Base-by-base conservation (phyloP, 2,329 filamentous ascomycete genomes). In the Fusarium bactridioides region DNA sequence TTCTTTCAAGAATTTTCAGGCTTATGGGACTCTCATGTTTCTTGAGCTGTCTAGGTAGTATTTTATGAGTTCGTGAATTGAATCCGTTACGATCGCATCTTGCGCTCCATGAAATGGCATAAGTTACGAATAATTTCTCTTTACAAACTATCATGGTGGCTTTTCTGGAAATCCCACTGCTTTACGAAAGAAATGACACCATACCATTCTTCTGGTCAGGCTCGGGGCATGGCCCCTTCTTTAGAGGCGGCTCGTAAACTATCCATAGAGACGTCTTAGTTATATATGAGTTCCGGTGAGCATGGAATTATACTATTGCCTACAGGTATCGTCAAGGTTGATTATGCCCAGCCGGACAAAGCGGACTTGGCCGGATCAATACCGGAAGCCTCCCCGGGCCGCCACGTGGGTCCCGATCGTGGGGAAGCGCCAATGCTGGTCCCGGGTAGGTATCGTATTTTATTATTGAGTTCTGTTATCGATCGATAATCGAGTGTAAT, bases 211-310 rank as follows among this genome's bases (percentile, higher is more conserved):
- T 29, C n/a, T 4, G 0, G 3, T 5, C 12, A 7, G 7, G 15
- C 27, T 18, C 1, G 7, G 8, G 21, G 21, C 1, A 31, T 12
- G 2, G 4, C 3, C 16, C 3, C n/a, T 19, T 7, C 5, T 5
- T 51, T 13, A 1, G 11, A 19, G 2, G n/a, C 6, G 4, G 1
- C 3, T 11, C n/a, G 12, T 25, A 51, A 35, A 37, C 10, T 25
- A 5, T 25, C 29, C n/a, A 48, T n/a, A 31, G 13, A 31, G 19
- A 15, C 10, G 4, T 40, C 19, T 47, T 18, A 13, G 31, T 33
- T 33, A 33, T 0, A 6, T 7, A 21, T 10, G 7, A 47, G 3
- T 7, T 9, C 25, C 16, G 1, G 11, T 37, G 6, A n/a, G 11
- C 0, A 13, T 25, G 5, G 3, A 18, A 16, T 27, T 27, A 37